Conservation (phyloP, 192 early-diverging fungal species). For the Funneliformis mosseae region DNA sequence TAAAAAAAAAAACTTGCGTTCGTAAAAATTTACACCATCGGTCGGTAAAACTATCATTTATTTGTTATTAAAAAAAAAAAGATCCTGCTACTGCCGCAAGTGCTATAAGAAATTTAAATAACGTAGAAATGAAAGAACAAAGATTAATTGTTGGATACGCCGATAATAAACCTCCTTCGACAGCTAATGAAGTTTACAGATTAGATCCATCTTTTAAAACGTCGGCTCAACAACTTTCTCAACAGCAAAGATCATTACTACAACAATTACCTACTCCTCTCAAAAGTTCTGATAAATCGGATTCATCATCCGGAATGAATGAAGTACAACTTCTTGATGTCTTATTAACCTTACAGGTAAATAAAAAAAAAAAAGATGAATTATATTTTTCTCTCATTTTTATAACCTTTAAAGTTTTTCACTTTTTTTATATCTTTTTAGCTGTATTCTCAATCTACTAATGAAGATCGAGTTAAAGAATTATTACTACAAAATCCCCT, state of each 20-base stretch:
- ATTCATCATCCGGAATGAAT: conserved; percentile 57
- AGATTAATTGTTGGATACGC: conserved; percentile 90
- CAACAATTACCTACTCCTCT: not conserved
- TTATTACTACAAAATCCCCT: conserved; percentile 75
- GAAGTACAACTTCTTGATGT: conserved; percentile 63
- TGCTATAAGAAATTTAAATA: conserved; percentile 91
- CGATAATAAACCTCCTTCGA: conserved; percentile 64
- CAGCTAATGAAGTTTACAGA: not conserved
- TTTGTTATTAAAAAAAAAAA: conserved; percentile 21
- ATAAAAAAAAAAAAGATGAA: too few species aligned
- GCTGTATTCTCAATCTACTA: conserved; percentile 40
- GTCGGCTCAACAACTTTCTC: not conserved
- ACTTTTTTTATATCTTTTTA: conserved; percentile 36
- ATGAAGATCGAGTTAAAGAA: conserved; percentile 64
- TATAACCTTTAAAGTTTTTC: too few species aligned
- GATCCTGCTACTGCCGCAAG: conserved; percentile 91
- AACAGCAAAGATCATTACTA: not conserved
- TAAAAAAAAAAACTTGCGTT: not conserved
- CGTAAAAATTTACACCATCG: not conserved
- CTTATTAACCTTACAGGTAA: conserved; percentile 67
- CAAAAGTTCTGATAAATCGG: conserved; percentile 42
- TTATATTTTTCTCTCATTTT: not conserved
- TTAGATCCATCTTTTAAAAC: not conserved
- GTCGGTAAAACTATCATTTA: conserved; percentile 6
- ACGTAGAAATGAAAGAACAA: conserved; percentile 83